phyloP scores from a whole-genome alignment of 2,329 filamentous ascomycete genomes.

The Trichophyton benhamiae region DNA sequence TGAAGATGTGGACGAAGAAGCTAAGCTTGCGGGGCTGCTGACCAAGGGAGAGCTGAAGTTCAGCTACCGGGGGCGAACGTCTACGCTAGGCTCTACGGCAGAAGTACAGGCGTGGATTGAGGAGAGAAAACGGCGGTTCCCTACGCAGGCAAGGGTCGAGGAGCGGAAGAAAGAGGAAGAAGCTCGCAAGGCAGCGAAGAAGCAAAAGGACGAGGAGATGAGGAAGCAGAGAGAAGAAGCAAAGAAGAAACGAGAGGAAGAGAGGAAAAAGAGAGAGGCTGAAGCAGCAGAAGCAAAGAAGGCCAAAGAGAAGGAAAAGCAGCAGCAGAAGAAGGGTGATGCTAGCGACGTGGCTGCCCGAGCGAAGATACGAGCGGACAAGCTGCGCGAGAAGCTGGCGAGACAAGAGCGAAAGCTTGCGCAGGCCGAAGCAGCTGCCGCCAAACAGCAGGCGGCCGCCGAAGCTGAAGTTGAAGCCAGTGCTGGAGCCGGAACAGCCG shows the following conservation, averaged over 20 bases:
- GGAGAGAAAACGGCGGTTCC: conserved; percentile 67
- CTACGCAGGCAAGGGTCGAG: conserved; percentile 58
- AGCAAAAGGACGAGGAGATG: conserved; percentile 41
- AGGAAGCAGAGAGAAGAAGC: conserved; percentile 33
- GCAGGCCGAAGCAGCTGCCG: conserved; percentile 29
- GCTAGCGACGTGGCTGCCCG: conserved; percentile 25
- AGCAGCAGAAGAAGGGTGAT: conserved; percentile 17
- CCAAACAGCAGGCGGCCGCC: background rate
- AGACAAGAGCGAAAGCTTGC: conserved; percentile 49
- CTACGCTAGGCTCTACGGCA: conserved; percentile 42
- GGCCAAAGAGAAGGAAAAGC: conserved; percentile 12
- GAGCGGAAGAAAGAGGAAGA: conserved; percentile 28
- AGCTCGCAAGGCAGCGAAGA: conserved; percentile 46
- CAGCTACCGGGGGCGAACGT: conserved; percentile 44
- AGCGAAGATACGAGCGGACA: conserved; percentile 31
- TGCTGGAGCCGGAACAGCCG: too few species aligned
- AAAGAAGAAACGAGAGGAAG: conserved; percentile 21
- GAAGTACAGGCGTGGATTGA: conserved; percentile 71
- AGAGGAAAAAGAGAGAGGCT: conserved; percentile 28
- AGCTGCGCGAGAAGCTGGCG: conserved; percentile 40
- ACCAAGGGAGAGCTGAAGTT: conserved; percentile 33
- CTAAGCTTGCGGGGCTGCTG: conserved; percentile 23
- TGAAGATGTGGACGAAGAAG: conserved; percentile 35
- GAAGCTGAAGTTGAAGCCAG: background rate
- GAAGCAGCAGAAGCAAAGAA: conserved; percentile 17